A percentile compares a stretch with the other conserved stretches of the same genome.
These are phyloP conservation scores for Cercophora scortea DNA, from an alignment of 495 filamentous ascomycete species.

Conservation along the genomic window DNA sequence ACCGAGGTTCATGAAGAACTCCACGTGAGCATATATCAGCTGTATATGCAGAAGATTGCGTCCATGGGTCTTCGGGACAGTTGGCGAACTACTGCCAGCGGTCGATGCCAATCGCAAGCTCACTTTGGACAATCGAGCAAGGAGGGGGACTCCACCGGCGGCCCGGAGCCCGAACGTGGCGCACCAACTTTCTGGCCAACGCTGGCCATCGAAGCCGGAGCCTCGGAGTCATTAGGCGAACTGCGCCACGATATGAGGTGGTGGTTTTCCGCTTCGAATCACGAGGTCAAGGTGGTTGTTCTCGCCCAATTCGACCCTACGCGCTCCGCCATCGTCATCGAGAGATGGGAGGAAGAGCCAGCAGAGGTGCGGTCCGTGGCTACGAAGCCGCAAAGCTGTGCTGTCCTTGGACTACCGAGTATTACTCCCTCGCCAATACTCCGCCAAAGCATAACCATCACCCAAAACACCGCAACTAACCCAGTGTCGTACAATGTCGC, in stretches of 20 bases:
- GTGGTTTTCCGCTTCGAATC: neutral
- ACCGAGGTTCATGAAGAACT: neutral
- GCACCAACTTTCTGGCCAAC: neutral
- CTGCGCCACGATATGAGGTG: neutral
- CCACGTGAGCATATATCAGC: neutral
- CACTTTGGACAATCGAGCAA: neutral
- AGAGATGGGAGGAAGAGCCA: neutral
- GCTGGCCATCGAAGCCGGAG: neutral
- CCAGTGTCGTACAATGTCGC: no score
- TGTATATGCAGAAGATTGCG: neutral
- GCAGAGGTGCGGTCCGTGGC: no score
- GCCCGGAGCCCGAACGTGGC: neutral
- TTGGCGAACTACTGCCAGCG: neutral
- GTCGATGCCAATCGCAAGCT: neutral
- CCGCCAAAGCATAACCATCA: no score
- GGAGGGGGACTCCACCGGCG: neutral
- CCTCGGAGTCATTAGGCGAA: neutral
- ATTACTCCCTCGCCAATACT: no score
- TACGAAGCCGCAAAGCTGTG: no score
- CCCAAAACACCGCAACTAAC: no score
- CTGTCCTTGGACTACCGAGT: no score
- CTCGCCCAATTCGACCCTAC: neutral
- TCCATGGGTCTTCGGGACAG: neutral
- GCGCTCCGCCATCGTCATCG: neutral
- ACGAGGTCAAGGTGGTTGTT: constrained; percentile 1